Base-by-base conservation (phyloP, 495 filamentous ascomycete genomes). In the Thermothielavioides terrestris region DNA sequence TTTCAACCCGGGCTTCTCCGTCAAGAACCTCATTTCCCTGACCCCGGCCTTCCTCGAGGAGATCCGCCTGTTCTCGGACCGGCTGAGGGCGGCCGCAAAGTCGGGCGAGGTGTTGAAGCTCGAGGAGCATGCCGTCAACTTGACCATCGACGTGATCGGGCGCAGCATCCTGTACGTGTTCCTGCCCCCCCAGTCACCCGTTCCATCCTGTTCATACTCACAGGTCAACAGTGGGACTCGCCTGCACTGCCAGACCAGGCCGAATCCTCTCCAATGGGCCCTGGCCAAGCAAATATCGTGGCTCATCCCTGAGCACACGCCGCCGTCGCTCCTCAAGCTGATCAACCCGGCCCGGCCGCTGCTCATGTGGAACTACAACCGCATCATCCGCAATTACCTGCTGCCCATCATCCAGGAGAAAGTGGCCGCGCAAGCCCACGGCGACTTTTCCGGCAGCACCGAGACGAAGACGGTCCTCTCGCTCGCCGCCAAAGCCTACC, bases 391-490 rank as follows among this genome's bases (percentile, higher is more conserved):
- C 17, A 48, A 64, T 22, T 46, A 57, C 31, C 18, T 65, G 0
- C 26, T 64, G 14, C 60, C 64, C 7, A 34, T 53, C 20, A 64
- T 67, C 22, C 20, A 46, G 23, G 39, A 31, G 30, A 38, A 38
- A 4, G 10, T 42, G 3, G 21, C 26, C n/a, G 22, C 39, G 12
- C 39, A 42, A 17, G 39, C 39, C 22, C 22, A 14, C n/a, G 39
- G 26, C 26, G n/a, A 8, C 15, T 15, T 6, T 3, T 23, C 12
- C 20, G 10, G n/a, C 20, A 53, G 17, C 82, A 12, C 11, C 3
- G 22, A 23, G 8, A 28, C 84, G 3, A 89, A 89, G 63, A 75
- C 66, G 25, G 48, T 53, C 49, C 45, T 46, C 37, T 45, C 52
- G 7, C 60, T 65, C 23, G 58, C 50, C 30, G 23, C 34, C 12